Conservation (phyloP, 306 rosid species). For the Trifolium dubium region DNA sequence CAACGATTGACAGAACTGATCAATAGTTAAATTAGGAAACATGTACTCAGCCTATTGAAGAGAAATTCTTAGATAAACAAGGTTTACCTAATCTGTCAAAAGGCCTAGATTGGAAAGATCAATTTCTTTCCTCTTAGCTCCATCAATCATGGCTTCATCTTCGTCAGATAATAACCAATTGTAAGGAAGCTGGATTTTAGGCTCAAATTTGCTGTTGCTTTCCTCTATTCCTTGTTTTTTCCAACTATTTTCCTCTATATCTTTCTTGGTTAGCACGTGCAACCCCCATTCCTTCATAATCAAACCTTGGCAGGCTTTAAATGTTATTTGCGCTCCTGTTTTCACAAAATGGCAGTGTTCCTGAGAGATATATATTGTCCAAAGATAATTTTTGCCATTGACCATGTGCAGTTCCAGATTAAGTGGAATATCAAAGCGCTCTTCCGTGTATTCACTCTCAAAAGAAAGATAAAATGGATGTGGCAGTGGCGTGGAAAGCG, state of each 20-base stretch:
- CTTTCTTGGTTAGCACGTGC: not conserved
- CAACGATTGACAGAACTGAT: no score
- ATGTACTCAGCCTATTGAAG: not conserved
- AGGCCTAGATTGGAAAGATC: not conserved
- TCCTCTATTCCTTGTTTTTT: no score
- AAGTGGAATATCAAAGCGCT: not conserved
- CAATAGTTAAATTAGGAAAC: no score
- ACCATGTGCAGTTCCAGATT: not conserved
- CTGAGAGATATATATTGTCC: conserved; percentile 8
- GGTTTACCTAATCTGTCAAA: not conserved
- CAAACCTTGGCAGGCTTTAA: conserved; percentile 1
- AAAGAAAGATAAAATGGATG: conserved; percentile 22
- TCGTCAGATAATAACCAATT: not conserved
- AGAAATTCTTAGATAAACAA: not conserved
- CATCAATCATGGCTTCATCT: not conserved
- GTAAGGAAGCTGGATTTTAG: not conserved
- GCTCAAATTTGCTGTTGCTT: not conserved
- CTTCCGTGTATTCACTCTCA: conserved; percentile 4
- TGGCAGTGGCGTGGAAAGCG: not conserved
- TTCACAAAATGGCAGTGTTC: conserved; percentile 24
- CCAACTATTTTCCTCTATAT: no score
- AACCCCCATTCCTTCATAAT: not conserved
- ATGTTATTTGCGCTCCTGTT: not conserved
- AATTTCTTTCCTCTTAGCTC: not conserved
- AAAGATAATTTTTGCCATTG: not conserved